Base-by-base conservation (phyloP, 2,329 filamentous ascomycete genomes). In the Polytolypa hystricis region DNA sequence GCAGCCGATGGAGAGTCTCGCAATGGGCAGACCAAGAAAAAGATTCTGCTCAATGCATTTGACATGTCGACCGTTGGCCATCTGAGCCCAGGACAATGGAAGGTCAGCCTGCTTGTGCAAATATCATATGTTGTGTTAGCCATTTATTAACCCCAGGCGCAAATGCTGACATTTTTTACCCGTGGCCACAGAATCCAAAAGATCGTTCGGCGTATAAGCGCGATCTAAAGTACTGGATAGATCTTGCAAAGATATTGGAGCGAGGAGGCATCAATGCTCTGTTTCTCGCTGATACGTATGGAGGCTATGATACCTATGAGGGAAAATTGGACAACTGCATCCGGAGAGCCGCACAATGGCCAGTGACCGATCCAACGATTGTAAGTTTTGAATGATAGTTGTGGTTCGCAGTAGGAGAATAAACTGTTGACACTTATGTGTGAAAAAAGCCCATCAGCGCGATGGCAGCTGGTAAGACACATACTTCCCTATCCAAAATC, bases 61-160 rank as follows among this genome's bases (percentile, higher is more conserved):
- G 75, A 79, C 41, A 79, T 79, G 74, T 74, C 66, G 8, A 78
- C 74, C 0, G 66, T 79, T 4, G 75, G 75, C 2, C 77, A 81
- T 50, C 51, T 81, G 21, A 75, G 72, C 0, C 74, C 75, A 1
- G 77, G 77, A 1, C 76, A 80, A 57, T 81, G 77, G 77, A 79
- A 77, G 60, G 72, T 72, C 33, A 41, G 55, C 41, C 6, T 17
- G 7, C n/a, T 1, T 6, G 14, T 16, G n/a, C n/a, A n/a, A n/a
- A n/a, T n/a, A n/a, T n/a, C n/a, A n/a, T n/a, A n/a, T n/a, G n/a
- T n/a, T n/a, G n/a, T n/a, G n/a, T n/a, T n/a, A n/a, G n/a, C n/a
- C n/a, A n/a, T n/a, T n/a, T n/a, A n/a, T n/a, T n/a, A n/a, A n/a
- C n/a, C n/a, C n/a, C n/a, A n/a, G n/a, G n/a, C n/a, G n/a, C n/a